phyloP scores from a whole-genome alignment of 164 flowering plant genomes.

The Magnolia officinalis region DNA sequence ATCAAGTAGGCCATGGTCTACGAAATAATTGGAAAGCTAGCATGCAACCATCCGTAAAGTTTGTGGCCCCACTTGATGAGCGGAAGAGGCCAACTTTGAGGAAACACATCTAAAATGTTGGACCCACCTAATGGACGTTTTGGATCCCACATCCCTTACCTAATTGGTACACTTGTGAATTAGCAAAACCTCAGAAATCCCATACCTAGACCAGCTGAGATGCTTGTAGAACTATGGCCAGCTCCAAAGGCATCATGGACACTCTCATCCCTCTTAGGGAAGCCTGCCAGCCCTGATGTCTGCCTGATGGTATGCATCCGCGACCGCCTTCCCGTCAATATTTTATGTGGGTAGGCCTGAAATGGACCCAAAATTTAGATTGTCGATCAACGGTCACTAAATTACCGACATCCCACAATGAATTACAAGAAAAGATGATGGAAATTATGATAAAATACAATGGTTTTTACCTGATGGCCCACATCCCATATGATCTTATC shows the following conservation, averaged over 20 bases:
- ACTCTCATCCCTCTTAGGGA: constrained; percentile 20
- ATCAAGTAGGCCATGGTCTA: no score
- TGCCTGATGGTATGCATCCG: constrained; percentile 16
- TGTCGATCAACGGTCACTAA: background rate
- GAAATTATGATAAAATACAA: background rate
- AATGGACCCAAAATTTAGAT: background rate
- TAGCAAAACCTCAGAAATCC: background rate
- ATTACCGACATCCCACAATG: background rate
- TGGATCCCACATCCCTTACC: no score
- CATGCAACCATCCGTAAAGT: no score
- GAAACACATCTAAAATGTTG: no score
- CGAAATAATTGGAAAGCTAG: no score
- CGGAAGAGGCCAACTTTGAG: no score
- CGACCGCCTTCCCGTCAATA: constrained; percentile 33
- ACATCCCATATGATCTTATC: constrained; percentile 35
- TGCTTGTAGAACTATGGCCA: constrained; percentile 30
- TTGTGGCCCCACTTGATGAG: no score
- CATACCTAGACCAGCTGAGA: constrained; percentile 44
- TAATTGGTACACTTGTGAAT: no score
- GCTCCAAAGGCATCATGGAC: constrained; percentile 18
- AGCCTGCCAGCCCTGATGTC: constrained; percentile 16
- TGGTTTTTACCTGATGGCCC: constrained; percentile 27
- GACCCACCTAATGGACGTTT: no score
- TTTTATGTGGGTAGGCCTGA: constrained; percentile 36
- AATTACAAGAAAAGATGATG: no score